phyloP scores from a whole-genome alignment of 176 grass and related monocot species.

The Carex kokanica region DNA sequence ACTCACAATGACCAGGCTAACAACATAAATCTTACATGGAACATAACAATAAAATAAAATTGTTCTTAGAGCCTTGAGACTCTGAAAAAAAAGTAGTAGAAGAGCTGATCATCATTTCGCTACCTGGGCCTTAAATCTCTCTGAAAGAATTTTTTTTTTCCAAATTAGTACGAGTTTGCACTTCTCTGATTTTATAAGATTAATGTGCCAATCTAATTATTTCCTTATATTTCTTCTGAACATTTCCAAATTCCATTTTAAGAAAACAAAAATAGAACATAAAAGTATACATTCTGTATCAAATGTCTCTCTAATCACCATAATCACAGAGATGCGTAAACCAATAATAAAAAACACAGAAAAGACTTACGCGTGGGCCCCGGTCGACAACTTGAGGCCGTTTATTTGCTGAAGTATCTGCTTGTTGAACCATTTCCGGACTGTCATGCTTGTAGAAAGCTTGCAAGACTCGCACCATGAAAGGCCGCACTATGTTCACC shows the following conservation, averaged over 20 bases:
- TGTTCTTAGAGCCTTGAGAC: not conserved
- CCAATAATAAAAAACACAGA: not conserved
- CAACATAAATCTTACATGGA: slow-evolving; percentile 3
- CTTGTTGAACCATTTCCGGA: slow-evolving; percentile 76
- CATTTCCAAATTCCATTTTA: not conserved
- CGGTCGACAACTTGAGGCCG: slow-evolving; percentile 47
- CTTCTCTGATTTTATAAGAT: not conserved
- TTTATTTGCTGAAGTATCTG: slow-evolving; percentile 36
- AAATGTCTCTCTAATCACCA: slow-evolving; percentile 2
- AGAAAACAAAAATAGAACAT: not conserved
- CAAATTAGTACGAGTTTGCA: not conserved
- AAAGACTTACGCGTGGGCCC: slow-evolving; percentile 57
- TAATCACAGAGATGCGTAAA: not conserved
- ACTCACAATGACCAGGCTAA: not conserved
- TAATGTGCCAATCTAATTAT: not conserved
- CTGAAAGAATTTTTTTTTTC: no score
- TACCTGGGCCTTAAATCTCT: slow-evolving; percentile 68
- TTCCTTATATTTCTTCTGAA: not conserved
- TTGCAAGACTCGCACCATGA: slow-evolving; percentile 89
- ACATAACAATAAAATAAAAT: not conserved
- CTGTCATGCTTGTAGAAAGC: slow-evolving; percentile 96
- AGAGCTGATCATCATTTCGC: not conserved
- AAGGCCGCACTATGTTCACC: slow-evolving; percentile 90
- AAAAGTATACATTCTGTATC: not conserved
- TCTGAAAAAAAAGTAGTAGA: not conserved